phyloP scores from a whole-genome alignment of 306 rosid species.

The Morella rubra region DNA sequence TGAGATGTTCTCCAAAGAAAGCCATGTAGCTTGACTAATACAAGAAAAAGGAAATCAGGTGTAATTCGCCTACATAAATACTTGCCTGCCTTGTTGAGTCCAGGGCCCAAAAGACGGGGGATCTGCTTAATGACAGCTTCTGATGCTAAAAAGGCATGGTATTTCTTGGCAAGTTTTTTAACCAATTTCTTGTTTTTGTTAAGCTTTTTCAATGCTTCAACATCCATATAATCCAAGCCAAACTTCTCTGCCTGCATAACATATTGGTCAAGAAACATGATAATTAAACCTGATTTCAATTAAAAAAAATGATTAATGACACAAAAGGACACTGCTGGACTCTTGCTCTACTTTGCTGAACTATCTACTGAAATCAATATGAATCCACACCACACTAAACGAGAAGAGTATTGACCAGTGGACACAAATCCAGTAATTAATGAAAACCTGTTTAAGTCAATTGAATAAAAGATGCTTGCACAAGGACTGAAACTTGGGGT shows the following conservation, averaged over 20 bases:
- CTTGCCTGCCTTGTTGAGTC: slow-evolving; percentile 95
- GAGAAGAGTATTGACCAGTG: neutral
- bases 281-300: neutral
- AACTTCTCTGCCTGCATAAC: slow-evolving; percentile 68
- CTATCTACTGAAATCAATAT: neutral
- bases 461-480: too few relatives aligned
- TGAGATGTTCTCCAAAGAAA: neutral
- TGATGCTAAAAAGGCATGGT: slow-evolving; percentile 86
- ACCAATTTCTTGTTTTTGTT: slow-evolving; percentile 80
- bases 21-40: neutral
- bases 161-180: slow-evolving; percentile 77
- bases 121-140: slow-evolving; percentile 90
- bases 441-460: too few relatives aligned
- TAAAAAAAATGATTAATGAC: neutral
- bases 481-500: too few relatives aligned
- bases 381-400: neutral
- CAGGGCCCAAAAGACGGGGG: slow-evolving; percentile 84
- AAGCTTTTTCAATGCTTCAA: slow-evolving; percentile 74
- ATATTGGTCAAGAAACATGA: neutral
- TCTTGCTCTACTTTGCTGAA: neutral
- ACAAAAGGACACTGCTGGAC: neutral
- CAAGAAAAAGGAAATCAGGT: neutral
- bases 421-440: too few relatives aligned
- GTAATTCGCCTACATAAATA: neutral
- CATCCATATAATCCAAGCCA: slow-evolving; percentile 78